These are phyloP conservation scores for Aspergillus sp. DNA, from an alignment of 2,329 filamentous ascomycete genomes.

Conservation along the genomic window DNA sequence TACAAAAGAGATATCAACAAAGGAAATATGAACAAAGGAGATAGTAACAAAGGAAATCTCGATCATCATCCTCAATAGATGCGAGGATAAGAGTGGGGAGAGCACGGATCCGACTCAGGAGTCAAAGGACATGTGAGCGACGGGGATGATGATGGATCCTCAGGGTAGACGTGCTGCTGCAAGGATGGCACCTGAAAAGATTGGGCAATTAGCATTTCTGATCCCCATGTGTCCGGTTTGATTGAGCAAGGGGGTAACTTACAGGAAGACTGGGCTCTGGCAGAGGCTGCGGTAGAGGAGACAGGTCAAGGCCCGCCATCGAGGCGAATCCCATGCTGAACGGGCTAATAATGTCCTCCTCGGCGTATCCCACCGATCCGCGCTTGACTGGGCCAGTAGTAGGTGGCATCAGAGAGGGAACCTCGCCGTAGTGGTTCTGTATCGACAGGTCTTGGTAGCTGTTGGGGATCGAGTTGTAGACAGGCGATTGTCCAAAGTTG, in stretches of 20 bases:
- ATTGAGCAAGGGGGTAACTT: constrained; percentile 31
- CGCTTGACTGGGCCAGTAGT: constrained; percentile 45
- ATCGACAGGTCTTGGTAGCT: constrained; percentile 29
- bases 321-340: constrained; percentile 59
- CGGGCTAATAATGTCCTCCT: constrained; percentile 53
- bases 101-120: constrained; percentile 37
- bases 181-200: constrained; percentile 2
- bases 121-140: constrained; percentile 38
- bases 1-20: no score
- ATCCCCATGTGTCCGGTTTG: constrained; percentile 5
- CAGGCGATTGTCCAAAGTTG: constrained; percentile 28
- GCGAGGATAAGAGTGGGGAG: constrained; percentile 30
- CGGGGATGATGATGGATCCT: constrained; percentile 38
- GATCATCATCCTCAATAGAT: constrained; percentile 9
- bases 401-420: constrained; percentile 2
- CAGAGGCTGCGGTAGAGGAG: constrained; percentile 29
- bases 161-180: constrained; percentile 30
- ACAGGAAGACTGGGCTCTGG: constrained; percentile 38
- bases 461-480: constrained; percentile 29
- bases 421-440: constrained; percentile 32
- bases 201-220: neutral
- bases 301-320: constrained; percentile 53
- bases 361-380: constrained; percentile 44
- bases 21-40: no score
- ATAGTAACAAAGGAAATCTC: neutral